Base-by-base conservation (phyloP, 2,329 filamentous ascomycete genomes). In the Dichotomopilus funicola region DNA sequence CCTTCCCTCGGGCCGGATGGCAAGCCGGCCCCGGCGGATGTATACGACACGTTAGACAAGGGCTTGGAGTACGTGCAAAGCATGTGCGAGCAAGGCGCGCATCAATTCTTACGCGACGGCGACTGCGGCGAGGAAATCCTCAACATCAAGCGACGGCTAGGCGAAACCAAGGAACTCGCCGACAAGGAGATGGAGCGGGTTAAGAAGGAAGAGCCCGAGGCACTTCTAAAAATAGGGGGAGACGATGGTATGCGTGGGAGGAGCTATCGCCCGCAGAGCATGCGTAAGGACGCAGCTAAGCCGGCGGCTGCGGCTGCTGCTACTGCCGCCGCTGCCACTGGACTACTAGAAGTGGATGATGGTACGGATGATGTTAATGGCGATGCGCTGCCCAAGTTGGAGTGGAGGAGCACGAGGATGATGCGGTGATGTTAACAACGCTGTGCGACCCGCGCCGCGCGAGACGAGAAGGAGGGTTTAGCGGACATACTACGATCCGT, bases 31-130 rank as follows among this genome's bases (percentile, higher is more conserved):
- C 61, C 49, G 44, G 59, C 62, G 0, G 81, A 83, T 59, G 75
- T 82, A 1, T 90, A 87, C 66, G 89, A 95, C 61, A 77, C 82
- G 45, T 78, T 91, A 1, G 91, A 96, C 67, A 88, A 87, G 67
- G 81, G 82, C 0, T 75, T 96, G 33, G 91, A 96, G 67, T 81
- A 82, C 60, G 87, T 89, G 5, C 90, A 96, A 68, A 80, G 79
- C 54, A 81, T 91, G 64, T 95, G 89, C 68, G 91, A 96, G 72
- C 85, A 85, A 53, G 91, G 88, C 2, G 91, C 91, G 0, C 91
- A 95, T 66, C 89, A 95, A 65, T 90, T 94, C 59, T 76, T 96
- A n/a, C 83, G 91, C 31, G 87, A 91, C 52, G 91, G 91, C 9
- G 87, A 94, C 65, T 96, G 91, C 70, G 79, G 76, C n/a, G 79